Evolutionary conservation across 306 rosid genomes (phyloP), one percentile per base, ranked within the genome.

Genomic region (Neltuma alba): DNA sequence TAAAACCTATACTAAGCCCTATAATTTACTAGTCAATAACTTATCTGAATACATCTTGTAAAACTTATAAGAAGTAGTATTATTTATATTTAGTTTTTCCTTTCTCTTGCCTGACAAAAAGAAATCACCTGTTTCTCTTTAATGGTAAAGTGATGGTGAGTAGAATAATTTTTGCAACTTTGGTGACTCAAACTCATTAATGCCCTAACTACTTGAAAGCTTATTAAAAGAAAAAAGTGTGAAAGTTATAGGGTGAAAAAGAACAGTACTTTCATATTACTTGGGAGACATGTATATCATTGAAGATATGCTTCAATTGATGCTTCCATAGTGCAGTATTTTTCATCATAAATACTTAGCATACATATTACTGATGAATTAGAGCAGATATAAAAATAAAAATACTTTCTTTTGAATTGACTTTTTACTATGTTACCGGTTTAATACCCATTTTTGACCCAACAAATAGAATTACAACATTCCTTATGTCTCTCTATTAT

Each of bases 391-490:
- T 0, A 55, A 33, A 9, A 27, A 36, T 72, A 14, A 63, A 63
- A 61, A 34, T 61, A 61, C n/a, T 61, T 13, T 61, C n/a, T 28
- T 23, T 33, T 65, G 5, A 78, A 55, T 31, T n/a, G 28, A 60
- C 57, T 62, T 36, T 73, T 40, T 48, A 50, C 40, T 47, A 71
- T 58, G 41, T 41, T 52, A 74, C 42, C 41, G 57, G 28, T 33
- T 31, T 76, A 38, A 62, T 33, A 18, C 23, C 23, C 71, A 36
- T n/a, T 48, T 48, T 38, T 61, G 25, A 70, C 41, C 38, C 38
- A 50, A 69, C 69, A 30, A 75, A 31, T 31, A 47, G 21, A 79
- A 55, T 30, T 63, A 69, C 71, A 80, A 6, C 18, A 55, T 34
- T 27, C 14, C 54, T 77, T 61, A 28, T 60, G 37, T 37, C 40